Evolutionary conservation across 768 basidiomycete species (phyloP).

Genomic region (Mycena olivaceomarginata): DNA sequence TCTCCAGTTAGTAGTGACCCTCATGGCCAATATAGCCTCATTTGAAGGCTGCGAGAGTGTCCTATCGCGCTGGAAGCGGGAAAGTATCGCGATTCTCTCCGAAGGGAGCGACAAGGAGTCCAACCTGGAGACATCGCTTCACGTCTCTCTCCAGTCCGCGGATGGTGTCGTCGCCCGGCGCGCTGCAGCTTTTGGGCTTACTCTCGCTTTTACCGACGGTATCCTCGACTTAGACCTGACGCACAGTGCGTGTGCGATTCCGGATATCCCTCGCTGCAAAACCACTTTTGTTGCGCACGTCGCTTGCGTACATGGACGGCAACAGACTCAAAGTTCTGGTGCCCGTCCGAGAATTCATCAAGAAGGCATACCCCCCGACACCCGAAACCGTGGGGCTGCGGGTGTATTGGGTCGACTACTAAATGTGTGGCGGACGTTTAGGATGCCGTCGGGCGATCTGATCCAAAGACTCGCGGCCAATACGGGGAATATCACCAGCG

Average conservation of each 20-base stretch:
- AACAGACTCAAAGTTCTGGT: conserved; percentile 1
- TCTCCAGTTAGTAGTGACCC: conserved; percentile 3
- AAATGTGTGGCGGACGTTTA: neutral
- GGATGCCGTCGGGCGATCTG: conserved; percentile 12
- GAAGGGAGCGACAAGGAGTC: conserved; percentile 1
- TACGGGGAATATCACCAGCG: neutral
- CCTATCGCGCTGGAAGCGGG: conserved; percentile 2
- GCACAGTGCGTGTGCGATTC: neutral
- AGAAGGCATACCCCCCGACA: neutral
- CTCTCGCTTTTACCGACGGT: conserved; percentile 14
- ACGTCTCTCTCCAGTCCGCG: conserved; percentile 18
- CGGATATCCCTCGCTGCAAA: neutral
- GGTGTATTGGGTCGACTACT: neutral
- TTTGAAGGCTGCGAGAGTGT: neutral
- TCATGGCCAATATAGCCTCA: neutral
- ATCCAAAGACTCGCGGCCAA: neutral
- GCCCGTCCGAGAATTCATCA: conserved; percentile 8
- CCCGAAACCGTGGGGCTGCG: neutral
- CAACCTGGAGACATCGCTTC: conserved; percentile 14
- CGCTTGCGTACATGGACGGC: conserved; percentile 17
- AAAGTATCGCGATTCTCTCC: neutral
- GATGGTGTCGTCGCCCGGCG: neutral
- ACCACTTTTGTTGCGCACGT: neutral
- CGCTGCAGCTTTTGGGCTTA: conserved; percentile 12
- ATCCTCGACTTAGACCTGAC: neutral